Conservation (phyloP, 192 early-diverging fungal species). For the Coemansia sp. region DNA sequence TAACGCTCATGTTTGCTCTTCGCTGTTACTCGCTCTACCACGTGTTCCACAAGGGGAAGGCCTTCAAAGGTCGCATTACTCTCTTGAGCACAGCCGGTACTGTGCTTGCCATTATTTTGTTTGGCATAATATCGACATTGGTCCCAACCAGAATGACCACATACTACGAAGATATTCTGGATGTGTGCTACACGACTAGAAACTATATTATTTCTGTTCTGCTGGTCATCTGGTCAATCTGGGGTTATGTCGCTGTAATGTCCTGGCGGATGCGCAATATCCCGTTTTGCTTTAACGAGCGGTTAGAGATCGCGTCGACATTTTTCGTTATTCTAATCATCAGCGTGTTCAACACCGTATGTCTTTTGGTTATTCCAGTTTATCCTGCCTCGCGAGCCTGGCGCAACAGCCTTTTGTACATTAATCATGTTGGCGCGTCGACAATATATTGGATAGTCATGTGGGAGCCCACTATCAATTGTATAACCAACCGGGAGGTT, state of each 20-base stretch:
- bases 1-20: constrained; percentile 29
- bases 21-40: constrained; percentile 42
- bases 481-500: constrained; percentile 30
- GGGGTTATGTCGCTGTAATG: constrained; percentile 24
- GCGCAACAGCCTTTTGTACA: constrained; percentile 33
- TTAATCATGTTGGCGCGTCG: constrained; percentile 33
- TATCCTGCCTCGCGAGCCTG: constrained; percentile 38
- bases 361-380: constrained; percentile 17
- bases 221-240: constrained; percentile 26
- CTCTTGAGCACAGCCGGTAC: constrained; percentile 8
- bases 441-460: constrained; percentile 39
- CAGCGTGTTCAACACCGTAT: constrained; percentile 28
- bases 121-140: constrained; percentile 33
- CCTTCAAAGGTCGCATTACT: constrained; percentile 20
- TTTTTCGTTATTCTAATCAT: constrained; percentile 25
- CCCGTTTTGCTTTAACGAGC: constrained; percentile 44
- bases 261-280: constrained; percentile 40
- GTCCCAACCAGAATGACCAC: constrained; percentile 23
- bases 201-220: constrained; percentile 19
- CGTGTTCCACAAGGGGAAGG: constrained; percentile 33
- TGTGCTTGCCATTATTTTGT: constrained; percentile 14
- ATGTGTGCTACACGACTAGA: constrained; percentile 26
- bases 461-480: constrained; percentile 39
- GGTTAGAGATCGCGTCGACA: constrained; percentile 11
- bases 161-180: constrained; percentile 28